These are phyloP conservation scores for Baeospora myosura DNA, from an alignment of 1,284 basidiomycete genomes.

Conservation along the genomic window DNA sequence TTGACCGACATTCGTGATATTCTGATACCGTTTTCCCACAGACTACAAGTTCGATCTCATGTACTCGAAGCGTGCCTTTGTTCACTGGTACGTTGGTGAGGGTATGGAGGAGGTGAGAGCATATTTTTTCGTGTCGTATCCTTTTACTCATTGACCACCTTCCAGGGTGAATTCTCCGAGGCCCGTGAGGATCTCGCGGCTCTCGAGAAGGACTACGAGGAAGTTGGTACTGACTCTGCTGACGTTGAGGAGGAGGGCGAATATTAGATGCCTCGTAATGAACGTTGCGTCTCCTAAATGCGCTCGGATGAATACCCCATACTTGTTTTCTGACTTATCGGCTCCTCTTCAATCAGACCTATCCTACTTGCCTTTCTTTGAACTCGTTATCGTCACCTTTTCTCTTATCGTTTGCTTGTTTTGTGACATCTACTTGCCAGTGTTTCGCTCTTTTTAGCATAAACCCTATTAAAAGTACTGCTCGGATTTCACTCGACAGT, in stretches of 20 bases:
- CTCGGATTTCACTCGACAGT: no score
- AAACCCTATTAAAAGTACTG: no score
- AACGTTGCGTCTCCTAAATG: no score
- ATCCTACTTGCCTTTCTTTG: no score
- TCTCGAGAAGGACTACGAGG: conserved; percentile 94
- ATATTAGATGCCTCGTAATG: conserved; percentile 41
- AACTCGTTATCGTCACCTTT: no score
- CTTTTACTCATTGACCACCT: conserved; percentile 4
- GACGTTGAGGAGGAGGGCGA: conserved; percentile 78
- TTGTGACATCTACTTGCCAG: no score
- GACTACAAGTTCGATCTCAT: conserved; percentile 99
- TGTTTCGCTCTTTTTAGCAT: no score
- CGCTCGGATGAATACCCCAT: no score
- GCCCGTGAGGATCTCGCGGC: conserved; percentile 96
- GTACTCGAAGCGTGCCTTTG: conserved; percentile 94
- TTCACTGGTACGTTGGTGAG: conserved; percentile 98
- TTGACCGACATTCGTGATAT: not conserved
- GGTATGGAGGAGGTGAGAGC: conserved; percentile 86
- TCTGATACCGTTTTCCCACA: no score
- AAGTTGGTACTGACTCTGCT: conserved; percentile 88
- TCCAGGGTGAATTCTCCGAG: conserved; percentile 89
- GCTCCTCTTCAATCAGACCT: no score
- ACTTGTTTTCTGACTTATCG: no score
- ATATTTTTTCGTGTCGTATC: not conserved
- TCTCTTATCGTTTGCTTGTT: no score